Conservation (phyloP, 2,329 filamentous ascomycete genomes). For the Coniosporium tulheliwenetii region DNA sequence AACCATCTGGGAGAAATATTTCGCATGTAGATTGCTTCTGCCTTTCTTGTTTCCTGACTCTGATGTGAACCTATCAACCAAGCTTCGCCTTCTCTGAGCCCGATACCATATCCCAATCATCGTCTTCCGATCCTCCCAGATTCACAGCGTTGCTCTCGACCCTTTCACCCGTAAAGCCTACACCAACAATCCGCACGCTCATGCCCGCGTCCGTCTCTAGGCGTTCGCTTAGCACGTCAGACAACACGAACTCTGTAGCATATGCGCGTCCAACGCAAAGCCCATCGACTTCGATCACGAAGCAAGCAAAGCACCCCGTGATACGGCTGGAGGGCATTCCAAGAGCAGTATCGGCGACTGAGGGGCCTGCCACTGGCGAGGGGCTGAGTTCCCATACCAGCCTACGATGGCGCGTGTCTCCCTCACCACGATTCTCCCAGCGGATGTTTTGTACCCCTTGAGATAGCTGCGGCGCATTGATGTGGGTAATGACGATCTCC, state of each 20-base stretch:
- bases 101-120: neutral
- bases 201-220: neutral
- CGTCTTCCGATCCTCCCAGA: neutral
- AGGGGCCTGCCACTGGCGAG: neutral
- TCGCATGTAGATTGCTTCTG: too few relatives aligned
- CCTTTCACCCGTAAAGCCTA: constrained; percentile 9
- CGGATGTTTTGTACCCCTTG: constrained; percentile 6
- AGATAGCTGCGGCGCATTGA: neutral
- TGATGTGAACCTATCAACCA: too few relatives aligned
- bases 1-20: too few relatives aligned
- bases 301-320: constrained; percentile 20
- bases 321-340: constrained; percentile 14
- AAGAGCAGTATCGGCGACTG: neutral
- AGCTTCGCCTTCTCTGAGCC: neutral
- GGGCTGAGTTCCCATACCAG: constrained; percentile 11
- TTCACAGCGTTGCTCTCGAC: neutral
- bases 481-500: neutral
- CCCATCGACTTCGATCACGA: constrained; percentile 11
- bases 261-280: constrained; percentile 13
- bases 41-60: too few relatives aligned
- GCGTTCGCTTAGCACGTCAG: neutral
- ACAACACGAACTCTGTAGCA: constrained; percentile 10
- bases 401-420: constrained; percentile 9
- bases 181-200: constrained; percentile 8
- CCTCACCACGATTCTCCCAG: constrained; percentile 6